Base-by-base conservation (phyloP, 805 yeast genomes). In the Lachancea dasiensis region DNA sequence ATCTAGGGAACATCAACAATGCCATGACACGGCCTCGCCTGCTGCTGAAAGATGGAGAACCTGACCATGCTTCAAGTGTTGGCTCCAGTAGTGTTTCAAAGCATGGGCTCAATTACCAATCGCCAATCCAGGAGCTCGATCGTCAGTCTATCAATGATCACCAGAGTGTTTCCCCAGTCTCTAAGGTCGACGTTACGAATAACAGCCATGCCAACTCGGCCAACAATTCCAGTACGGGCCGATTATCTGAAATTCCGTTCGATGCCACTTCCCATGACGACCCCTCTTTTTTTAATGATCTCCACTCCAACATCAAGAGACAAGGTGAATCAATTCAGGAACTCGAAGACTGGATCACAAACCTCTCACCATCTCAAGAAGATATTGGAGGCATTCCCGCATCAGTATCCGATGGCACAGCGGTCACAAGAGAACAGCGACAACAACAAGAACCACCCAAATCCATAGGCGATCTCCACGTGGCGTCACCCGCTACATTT, bases 291-390 rank as follows among this genome's bases (percentile, higher is more conserved):
- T 41, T 51, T 16, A 42, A 48, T 22, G 50, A 50, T 32, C 36
- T 58, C 32, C 54, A 57, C 35, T 37, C 46, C n/a, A 56, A 51
- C 29, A 57, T 58, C 20, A 52, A 51, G 28, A 52, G 51, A 28
- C 63, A 58, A 42, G 60, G 53, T 29, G 50, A 48, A 24, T 43
- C 60, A 21, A 56, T 58, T 6, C 62, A 56, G 28, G 55, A 58
- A 32, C 40, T 58, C 20, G 61, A 57, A 35, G 56, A 55, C 29
- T 58, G 49, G 57, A 57, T 19, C 44, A 45, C 31, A 20, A 40
- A 38, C 25, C 27, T 38, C 23, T 38, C 35, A 20, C 40, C 45
- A 20, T 31, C 37, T n/a, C 29, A 27, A 9, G 41, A 37, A 5
- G 39, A 35, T 13, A 19, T 17, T 5, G 39, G 22, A 7, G 28